These are phyloP conservation scores for Nakaseomyces delphensis DNA, from an alignment of 1,139 yeast genomes.

Conservation along the genomic window DNA sequence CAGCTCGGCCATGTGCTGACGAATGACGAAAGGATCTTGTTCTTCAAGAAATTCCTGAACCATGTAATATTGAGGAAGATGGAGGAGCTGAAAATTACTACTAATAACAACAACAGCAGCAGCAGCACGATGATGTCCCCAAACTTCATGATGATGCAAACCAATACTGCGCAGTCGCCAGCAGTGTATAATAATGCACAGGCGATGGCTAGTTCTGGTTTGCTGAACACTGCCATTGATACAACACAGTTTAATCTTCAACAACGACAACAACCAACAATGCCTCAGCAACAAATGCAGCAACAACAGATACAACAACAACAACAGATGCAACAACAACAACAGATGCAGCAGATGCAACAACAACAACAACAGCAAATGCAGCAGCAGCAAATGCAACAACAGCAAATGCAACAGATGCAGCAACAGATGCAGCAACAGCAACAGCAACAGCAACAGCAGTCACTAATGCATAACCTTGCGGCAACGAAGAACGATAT, in stretches of 20 bases:
- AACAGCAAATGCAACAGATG: constrained; percentile 5
- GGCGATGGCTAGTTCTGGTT: background rate
- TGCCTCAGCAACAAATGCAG: background rate
- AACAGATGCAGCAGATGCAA: constrained; percentile 4
- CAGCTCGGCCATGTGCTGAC: constrained; percentile 5
- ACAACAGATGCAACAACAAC: constrained; percentile 9
- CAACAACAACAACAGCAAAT: constrained; percentile 7
- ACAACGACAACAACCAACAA: background rate
- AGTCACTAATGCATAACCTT: constrained; percentile 23
- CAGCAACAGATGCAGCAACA: constrained; percentile 6
- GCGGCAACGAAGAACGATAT: constrained; percentile 33
- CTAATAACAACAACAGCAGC: background rate
- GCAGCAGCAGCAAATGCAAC: constrained; percentile 7
- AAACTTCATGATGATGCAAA: constrained; percentile 1
- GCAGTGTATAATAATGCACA: background rate
- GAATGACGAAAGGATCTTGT: constrained; percentile 2
- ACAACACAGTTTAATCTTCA: background rate
- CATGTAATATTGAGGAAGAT: constrained; percentile 3
- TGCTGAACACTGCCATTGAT: background rate
- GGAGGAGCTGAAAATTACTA: constrained; percentile 4
- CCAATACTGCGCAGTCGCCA: background rate
- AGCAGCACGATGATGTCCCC: background rate
- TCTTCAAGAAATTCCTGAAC: constrained; percentile 4
- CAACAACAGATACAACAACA: background rate
- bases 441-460: constrained; percentile 8